phyloP scores from a whole-genome alignment of 345 rosid genomes.

The Euphorbia peplus region DNA sequence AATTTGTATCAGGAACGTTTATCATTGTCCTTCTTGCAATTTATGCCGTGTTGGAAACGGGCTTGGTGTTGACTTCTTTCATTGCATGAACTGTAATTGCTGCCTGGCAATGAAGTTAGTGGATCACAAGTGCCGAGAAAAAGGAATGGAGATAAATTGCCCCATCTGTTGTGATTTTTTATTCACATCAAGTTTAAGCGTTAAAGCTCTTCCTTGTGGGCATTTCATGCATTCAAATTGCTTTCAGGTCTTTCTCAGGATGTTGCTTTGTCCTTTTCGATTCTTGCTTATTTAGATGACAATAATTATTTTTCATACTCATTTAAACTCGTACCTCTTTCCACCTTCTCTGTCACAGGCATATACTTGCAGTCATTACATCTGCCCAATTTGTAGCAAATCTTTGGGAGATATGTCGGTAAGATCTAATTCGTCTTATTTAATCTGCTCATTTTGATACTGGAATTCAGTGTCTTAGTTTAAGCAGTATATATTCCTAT shows the following conservation, averaged over 20 bases:
- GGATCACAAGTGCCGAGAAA: constrained; percentile 60
- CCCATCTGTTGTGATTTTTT: constrained; percentile 59
- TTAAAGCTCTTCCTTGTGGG: constrained; percentile 61
- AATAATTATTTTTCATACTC: not conserved
- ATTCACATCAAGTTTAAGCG: constrained; percentile 53
- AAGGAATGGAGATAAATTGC: constrained; percentile 59
- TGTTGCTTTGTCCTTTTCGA: not conserved
- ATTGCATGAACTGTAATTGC: constrained; percentile 66
- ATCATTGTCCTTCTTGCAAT: constrained; percentile 65
- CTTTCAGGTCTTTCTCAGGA: constrained; percentile 42
- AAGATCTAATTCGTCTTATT: constrained; percentile 22
- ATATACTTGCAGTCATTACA: constrained; percentile 58
- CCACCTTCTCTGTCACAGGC: constrained; percentile 37
- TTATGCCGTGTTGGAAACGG: constrained; percentile 61
- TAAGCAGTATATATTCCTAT: too few species aligned
- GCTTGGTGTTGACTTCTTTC: constrained; percentile 60
- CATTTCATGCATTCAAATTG: constrained; percentile 68
- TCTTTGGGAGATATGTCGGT: constrained; percentile 68
- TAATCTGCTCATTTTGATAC: not conserved
- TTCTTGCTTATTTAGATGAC: constrained; percentile 3
- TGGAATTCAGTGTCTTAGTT: constrained; percentile 3
- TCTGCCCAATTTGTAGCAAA: constrained; percentile 64
- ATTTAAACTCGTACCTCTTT: constrained; percentile 9
- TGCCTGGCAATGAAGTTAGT: constrained; percentile 52
- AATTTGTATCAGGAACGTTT: constrained; percentile 42